Evolutionary conservation across 768 basidiomycete species (phyloP).

Genomic region (Trametes cinnabarina): DNA sequence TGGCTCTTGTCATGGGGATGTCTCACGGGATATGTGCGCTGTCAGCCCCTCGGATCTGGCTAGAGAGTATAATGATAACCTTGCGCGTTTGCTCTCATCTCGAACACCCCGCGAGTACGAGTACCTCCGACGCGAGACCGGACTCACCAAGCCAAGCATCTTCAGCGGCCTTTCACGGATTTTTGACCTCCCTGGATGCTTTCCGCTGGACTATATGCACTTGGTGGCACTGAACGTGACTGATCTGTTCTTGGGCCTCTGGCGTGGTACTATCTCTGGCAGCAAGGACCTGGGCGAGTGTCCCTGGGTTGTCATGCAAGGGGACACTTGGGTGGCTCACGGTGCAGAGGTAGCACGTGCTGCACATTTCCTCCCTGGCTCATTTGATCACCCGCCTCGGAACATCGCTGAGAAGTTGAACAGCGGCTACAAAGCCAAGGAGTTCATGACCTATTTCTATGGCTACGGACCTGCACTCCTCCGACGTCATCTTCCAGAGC

Average conservation of each 20-base stretch:
- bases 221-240: constrained; percentile 35
- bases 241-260: constrained; percentile 33
- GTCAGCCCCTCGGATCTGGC: neutral
- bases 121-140: constrained; percentile 27
- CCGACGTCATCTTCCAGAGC: constrained; percentile 8
- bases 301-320: constrained; percentile 30
- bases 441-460: constrained; percentile 25
- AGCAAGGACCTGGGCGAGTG: constrained; percentile 28
- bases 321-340: constrained; percentile 35
- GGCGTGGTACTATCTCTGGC: constrained; percentile 27
- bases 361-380: constrained; percentile 31
- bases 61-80: neutral
- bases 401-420: constrained; percentile 41
- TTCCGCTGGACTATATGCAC: constrained; percentile 41
- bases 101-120: constrained; percentile 18
- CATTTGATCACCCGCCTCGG: constrained; percentile 40
- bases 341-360: constrained; percentile 31
- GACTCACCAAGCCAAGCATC: constrained; percentile 36
- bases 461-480: constrained; percentile 23
- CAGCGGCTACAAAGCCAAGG: constrained; percentile 32
- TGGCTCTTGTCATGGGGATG: constrained; percentile 32
- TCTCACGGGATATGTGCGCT: constrained; percentile 4
- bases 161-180: constrained; percentile 28
- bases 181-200: constrained; percentile 31
- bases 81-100: neutral